phyloP scores from a whole-genome alignment of 106 monocot species.

The Amphibolis antarctica region DNA sequence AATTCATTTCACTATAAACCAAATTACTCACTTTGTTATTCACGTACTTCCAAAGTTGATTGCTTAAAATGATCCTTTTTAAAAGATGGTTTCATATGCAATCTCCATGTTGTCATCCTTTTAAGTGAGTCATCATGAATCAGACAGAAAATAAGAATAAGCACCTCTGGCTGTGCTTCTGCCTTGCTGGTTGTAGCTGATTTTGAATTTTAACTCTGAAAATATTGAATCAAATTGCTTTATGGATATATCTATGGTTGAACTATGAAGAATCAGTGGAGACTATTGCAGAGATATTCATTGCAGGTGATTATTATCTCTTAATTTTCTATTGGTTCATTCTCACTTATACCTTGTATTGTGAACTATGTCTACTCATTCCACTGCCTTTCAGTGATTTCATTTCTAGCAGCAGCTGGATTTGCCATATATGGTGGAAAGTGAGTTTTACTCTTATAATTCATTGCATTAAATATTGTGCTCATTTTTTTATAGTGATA shows the following conservation, averaged over 20 bases:
- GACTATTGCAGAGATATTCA: neutral
- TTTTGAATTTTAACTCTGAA: neutral
- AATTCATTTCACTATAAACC: too few relatives aligned
- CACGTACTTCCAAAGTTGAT: too few relatives aligned
- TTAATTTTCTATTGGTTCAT: neutral
- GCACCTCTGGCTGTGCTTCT: too few relatives aligned
- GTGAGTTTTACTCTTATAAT: constrained; percentile 8
- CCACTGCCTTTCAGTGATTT: constrained; percentile 46
- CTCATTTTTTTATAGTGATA: neutral
- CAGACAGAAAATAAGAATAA: too few relatives aligned
- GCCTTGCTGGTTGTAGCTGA: neutral
- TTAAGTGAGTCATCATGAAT: too few relatives aligned
- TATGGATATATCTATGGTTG: constrained; percentile 7
- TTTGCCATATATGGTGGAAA: constrained; percentile 85
- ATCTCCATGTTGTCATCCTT: too few relatives aligned
- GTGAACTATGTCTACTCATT: neutral
- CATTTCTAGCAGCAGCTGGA: constrained; percentile 59
- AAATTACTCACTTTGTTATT: too few relatives aligned
- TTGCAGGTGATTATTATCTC: neutral
- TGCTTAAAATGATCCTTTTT: too few relatives aligned
- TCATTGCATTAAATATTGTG: neutral
- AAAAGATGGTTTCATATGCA: too few relatives aligned
- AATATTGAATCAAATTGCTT: neutral
- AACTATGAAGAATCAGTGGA: neutral
- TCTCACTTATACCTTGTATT: neutral